Base-by-base conservation (phyloP, 1,284 basidiomycete species). In the Exobasidium rhododendri region DNA sequence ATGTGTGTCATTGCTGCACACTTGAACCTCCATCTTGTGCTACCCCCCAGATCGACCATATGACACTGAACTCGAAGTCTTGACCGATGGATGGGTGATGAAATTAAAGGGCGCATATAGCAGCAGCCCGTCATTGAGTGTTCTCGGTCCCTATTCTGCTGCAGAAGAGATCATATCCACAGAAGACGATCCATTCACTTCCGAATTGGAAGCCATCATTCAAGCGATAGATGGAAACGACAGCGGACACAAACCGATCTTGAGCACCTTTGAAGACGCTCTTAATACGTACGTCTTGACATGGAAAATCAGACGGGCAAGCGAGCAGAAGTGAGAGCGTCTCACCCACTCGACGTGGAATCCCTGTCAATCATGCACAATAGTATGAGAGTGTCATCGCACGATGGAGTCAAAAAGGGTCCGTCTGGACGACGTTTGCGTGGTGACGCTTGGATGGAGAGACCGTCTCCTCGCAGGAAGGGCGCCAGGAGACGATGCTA, bases 1-100 rank as follows among this genome's bases (percentile, higher is more conserved):
- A n/a, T n/a, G n/a, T n/a, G n/a, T n/a, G n/a, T n/a, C n/a, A n/a
- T n/a, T n/a, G n/a, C n/a, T n/a, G n/a, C n/a, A n/a, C n/a, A n/a
- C n/a, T n/a, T n/a, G n/a, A n/a, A n/a, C n/a, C n/a, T n/a, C n/a
- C n/a, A n/a, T n/a, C n/a, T n/a, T n/a, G n/a, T n/a, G n/a, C n/a
- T n/a, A n/a, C n/a, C n/a, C 35, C 35, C 17, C 35, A 40, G 35
- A 40, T 10, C 4, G 13, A 20, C 20, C 22, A 24, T 70, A 70
- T 47, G 58, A 61, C 10, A 70, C 68, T 4, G 65, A 71, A 54
- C 47, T 71, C 28, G 70, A 71, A 45, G 59, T 70, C 6, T 53
- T 69, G 1, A 66, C 70, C 14, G 70, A 71, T 45, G 70, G 70
- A 20, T 71, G 68, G 68, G 58, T 65, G 43, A 50, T 71, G 28